phyloP scores from a whole-genome alignment of 2,329 filamentous ascomycete genomes.

The Penicillium occitanis region DNA sequence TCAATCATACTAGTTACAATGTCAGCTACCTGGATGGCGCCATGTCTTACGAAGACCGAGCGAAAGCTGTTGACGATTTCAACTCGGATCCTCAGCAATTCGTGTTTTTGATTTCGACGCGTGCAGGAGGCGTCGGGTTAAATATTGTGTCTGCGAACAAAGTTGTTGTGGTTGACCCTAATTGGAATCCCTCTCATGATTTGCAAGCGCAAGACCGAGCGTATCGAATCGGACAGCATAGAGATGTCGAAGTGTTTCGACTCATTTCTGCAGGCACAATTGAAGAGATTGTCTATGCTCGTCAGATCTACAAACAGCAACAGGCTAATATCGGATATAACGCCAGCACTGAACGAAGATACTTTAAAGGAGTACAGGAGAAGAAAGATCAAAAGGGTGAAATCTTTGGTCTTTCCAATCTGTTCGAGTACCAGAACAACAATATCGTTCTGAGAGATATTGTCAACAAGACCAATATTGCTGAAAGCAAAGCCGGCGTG shows the following conservation, averaged over 20 bases:
- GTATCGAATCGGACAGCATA: conserved; percentile 88
- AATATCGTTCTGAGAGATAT: conserved; percentile 87
- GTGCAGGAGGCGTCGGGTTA: conserved; percentile 86
- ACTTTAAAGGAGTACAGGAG: conserved; percentile 93
- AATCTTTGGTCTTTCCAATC: conserved; percentile 85
- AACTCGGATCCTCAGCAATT: conserved; percentile 85
- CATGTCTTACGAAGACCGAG: conserved; percentile 78
- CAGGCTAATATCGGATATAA: conserved; percentile 97
- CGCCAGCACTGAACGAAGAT: conserved; percentile 85
- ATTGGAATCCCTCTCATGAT: conserved; percentile 96
- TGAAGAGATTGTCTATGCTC: conserved; percentile 94
- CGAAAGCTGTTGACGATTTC: conserved; percentile 82
- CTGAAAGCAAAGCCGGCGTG: conserved; percentile 84
- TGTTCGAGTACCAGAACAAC: conserved; percentile 78
- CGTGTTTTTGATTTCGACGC: conserved; percentile 92
- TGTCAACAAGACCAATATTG: conserved; percentile 96
- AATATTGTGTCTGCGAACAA: conserved; percentile 99
- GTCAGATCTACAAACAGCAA: conserved; percentile 98
- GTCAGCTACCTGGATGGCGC: conserved; percentile 87
- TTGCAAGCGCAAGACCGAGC: conserved; percentile 94
- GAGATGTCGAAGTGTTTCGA: conserved; percentile 93
- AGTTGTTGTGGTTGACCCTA: conserved; percentile 93
- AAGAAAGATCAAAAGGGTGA: conserved; percentile 81
- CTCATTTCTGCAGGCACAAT: conserved; percentile 89
- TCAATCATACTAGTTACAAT: conserved; percentile 84